These are phyloP conservation scores for Fusarium beomiforme DNA, from an alignment of 2,329 filamentous ascomycete species.

Conservation along the genomic window DNA sequence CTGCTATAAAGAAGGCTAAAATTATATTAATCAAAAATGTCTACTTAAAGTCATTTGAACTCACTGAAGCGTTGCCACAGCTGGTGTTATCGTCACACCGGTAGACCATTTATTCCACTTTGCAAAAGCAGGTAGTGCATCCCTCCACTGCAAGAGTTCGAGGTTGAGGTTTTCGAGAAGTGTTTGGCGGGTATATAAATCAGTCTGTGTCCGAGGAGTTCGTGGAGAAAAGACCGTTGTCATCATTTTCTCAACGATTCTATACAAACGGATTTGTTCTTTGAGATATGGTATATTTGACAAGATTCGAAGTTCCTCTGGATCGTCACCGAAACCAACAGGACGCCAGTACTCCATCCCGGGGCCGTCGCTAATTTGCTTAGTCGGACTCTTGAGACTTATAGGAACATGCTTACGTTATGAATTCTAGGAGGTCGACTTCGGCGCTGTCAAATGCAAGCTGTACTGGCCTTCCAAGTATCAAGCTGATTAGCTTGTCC, in stretches of 20 bases:
- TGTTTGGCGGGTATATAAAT: neutral
- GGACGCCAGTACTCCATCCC: constrained; percentile 1
- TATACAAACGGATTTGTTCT: constrained; percentile 1
- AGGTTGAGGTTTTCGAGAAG: neutral
- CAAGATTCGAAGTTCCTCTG: neutral
- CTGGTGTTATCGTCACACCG: neutral
- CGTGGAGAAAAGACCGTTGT: neutral
- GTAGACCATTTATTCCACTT: constrained; percentile 1
- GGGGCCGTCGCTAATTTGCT: neutral
- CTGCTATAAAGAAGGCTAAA: neutral
- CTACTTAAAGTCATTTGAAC: rapidly evolving
- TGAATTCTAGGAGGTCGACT: neutral
- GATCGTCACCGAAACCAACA: neutral
- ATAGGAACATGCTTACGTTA: neutral
- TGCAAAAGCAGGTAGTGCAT: neutral
- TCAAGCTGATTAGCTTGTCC: neutral
- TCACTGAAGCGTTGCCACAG: neutral
- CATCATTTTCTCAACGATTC: constrained; percentile 3
- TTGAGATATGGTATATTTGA: constrained; percentile 6
- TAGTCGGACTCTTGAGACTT: neutral
- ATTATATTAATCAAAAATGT: rapidly evolving
- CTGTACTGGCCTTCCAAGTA: neutral
- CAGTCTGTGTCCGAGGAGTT: neutral
- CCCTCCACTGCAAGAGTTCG: neutral
- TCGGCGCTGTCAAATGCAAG: neutral